These are phyloP conservation scores for Diaporthe nobilis DNA, from an alignment of 2,329 filamentous ascomycete species.

Conservation along the genomic window DNA sequence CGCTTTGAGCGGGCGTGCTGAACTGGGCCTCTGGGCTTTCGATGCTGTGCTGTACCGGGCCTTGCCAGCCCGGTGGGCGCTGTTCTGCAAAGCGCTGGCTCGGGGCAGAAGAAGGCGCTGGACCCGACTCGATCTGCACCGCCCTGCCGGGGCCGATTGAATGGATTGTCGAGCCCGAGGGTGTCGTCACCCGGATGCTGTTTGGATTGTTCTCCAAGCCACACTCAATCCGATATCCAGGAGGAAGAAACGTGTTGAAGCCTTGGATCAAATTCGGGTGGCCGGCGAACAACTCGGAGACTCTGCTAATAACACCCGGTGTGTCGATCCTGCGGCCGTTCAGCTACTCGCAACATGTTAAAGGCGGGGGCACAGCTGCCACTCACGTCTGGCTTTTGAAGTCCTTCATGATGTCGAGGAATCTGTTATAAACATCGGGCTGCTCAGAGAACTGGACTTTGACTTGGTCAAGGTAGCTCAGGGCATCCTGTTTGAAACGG, in stretches of 20 bases:
- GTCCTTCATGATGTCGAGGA: slow-evolving; percentile 99
- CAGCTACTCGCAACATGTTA: slow-evolving; percentile 37
- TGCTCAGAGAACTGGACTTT: slow-evolving; percentile 98
- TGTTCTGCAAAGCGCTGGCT: slow-evolving; percentile 62
- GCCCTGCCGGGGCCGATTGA: slow-evolving; percentile 76
- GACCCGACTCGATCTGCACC: slow-evolving; percentile 59
- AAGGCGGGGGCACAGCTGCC: slow-evolving; percentile 10
- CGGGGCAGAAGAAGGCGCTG: slow-evolving; percentile 53
- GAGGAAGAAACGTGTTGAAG: slow-evolving; percentile 97
- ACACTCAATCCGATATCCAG: slow-evolving; percentile 96
- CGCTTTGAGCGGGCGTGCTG: slow-evolving; percentile 69
- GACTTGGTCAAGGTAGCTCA: slow-evolving; percentile 97
- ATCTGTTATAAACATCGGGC: slow-evolving; percentile 96
- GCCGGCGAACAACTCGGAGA: slow-evolving; percentile 94
- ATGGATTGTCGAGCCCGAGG: slow-evolving; percentile 95
- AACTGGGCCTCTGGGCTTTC: slow-evolving; percentile 76
- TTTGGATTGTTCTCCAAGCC: slow-evolving; percentile 94
- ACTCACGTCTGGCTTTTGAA: slow-evolving; percentile 97
- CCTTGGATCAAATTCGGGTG: slow-evolving; percentile 97
- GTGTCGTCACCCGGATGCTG: slow-evolving; percentile 95
- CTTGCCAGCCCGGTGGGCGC: slow-evolving; percentile 67
- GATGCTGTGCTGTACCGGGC: slow-evolving; percentile 68
- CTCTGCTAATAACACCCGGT: slow-evolving; percentile 95
- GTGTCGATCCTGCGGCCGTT: slow-evolving; percentile 83
- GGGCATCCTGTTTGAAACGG: slow-evolving; percentile 68